A percentile compares a stretch with the other conserved stretches of the same genome.
Evolutionary conservation across 306 rosid species (phyloP).

Genomic region (Glycyrrhiza uralensis): DNA sequence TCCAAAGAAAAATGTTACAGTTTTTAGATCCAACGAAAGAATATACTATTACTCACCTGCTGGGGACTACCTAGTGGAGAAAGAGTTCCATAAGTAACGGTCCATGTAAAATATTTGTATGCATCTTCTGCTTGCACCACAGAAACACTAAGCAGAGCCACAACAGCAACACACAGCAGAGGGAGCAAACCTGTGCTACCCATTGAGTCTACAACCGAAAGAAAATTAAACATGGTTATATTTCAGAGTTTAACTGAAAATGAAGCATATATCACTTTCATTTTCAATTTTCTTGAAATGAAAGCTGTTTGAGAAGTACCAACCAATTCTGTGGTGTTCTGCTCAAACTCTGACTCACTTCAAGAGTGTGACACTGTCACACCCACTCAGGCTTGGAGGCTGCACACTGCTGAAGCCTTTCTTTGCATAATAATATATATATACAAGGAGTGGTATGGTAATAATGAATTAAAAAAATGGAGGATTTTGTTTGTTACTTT

Average conservation of each 20-base stretch:
- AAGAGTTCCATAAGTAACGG: conserved; percentile 80
- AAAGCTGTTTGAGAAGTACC: neutral
- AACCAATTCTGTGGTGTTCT: conserved; percentile 22
- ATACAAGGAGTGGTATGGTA: neutral
- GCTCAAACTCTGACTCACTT: conserved; percentile 9
- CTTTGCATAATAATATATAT: neutral
- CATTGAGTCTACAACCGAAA: conserved; percentile 55
- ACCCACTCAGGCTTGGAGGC: conserved; percentile 3
- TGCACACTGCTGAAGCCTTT: conserved; percentile 5
- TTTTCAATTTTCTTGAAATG: neutral
- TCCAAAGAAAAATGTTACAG: conserved; percentile 19
- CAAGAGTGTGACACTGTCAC: conserved; percentile 6
- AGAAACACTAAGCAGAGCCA: conserved; percentile 39
- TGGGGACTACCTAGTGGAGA: conserved; percentile 85
- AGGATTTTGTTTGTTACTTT: conserved; percentile 4
- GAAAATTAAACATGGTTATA: neutral
- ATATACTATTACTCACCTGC: conserved; percentile 55
- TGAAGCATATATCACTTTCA: conserved; percentile 17
- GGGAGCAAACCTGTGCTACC: conserved; percentile 36
- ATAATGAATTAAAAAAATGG: neutral
- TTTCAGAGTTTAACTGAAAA: neutral
- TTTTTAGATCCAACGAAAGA: conserved; percentile 21
- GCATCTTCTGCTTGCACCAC: conserved; percentile 73
- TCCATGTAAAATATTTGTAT: conserved; percentile 80
- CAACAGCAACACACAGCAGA: conserved; percentile 36